A percentile compares a stretch with the other conserved stretches of the same genome.
Conservation (phyloP, 2,329 filamentous ascomycete genomes). For the Venturia asperata region DNA sequence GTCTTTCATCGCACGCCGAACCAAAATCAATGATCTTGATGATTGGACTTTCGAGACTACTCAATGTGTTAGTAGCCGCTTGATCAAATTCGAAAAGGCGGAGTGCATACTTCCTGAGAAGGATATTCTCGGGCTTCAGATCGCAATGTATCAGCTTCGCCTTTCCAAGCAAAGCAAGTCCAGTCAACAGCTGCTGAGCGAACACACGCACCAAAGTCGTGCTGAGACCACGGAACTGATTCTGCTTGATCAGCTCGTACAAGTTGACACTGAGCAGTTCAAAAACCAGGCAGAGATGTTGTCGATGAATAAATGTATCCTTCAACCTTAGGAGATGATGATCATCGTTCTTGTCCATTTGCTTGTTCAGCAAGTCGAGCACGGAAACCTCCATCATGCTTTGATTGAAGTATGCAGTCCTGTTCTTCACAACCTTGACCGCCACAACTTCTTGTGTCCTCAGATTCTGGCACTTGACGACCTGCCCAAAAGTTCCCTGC, state of each 20-base stretch:
- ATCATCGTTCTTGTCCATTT: constrained; percentile 98
- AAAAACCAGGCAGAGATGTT: constrained; percentile 94
- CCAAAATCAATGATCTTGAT: constrained; percentile 99
- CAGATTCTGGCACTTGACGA: constrained; percentile 97
- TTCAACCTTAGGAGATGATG: constrained; percentile 91
- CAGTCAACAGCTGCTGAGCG: constrained; percentile 91
- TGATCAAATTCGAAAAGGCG: not conserved
- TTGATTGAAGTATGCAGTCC: constrained; percentile 98
- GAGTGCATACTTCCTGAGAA: constrained; percentile 73
- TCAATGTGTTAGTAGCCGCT: constrained; percentile 5
- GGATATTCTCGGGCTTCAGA: constrained; percentile 94
- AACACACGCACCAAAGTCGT: constrained; percentile 96
- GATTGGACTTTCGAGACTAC: constrained; percentile 84
- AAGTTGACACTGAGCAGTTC: constrained; percentile 94
- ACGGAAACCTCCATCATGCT: constrained; percentile 99
- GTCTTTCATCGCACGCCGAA: constrained; percentile 93
- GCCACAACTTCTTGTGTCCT: constrained; percentile 98
- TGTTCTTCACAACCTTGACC: constrained; percentile 98
- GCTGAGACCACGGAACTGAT: constrained; percentile 94
- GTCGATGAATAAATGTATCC: constrained; percentile 95
- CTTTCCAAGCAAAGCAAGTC: constrained; percentile 86
- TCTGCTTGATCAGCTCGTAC: constrained; percentile 98
- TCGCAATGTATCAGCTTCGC: constrained; percentile 96
- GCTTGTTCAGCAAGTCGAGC: constrained; percentile 92
- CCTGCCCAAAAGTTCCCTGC: constrained; percentile 96